Percentiles rank a stretch among this genome's conserved stretches.
phyloP scores from a whole-genome alignment of 2,329 filamentous ascomycete genomes.

The Fusarium zealandicum region DNA sequence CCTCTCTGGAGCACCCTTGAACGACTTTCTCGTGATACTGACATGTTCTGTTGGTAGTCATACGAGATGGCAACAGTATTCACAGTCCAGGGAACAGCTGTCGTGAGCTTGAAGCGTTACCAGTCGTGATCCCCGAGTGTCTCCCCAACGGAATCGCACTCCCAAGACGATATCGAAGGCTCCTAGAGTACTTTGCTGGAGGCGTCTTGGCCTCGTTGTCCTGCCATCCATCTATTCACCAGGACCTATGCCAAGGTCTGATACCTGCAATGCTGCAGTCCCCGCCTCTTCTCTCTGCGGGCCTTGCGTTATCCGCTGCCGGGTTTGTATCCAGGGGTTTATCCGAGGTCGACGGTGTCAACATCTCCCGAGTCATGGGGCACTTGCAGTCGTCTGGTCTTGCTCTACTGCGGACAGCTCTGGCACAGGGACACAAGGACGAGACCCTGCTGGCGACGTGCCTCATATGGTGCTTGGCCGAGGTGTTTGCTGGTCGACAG shows the following conservation, averaged over 20 bases:
- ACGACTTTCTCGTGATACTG: no score
- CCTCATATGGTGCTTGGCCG: slow-evolving; percentile 42
- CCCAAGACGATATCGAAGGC: slow-evolving; percentile 31
- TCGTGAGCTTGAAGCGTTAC: no score
- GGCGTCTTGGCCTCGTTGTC: slow-evolving; percentile 40
- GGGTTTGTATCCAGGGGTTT: slow-evolving; percentile 38
- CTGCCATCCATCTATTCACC: slow-evolving; percentile 38
- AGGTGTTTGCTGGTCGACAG: slow-evolving; percentile 37
- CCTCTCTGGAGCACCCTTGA: no score
- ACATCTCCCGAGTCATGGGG: slow-evolving; percentile 26
- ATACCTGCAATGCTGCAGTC: slow-evolving; percentile 39
- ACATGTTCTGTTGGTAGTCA: no score
- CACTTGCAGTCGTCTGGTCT: slow-evolving; percentile 40
- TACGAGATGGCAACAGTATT: no score
- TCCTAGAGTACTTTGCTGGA: slow-evolving; percentile 39
- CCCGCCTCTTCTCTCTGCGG: slow-evolving; percentile 40
- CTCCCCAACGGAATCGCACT: slow-evolving; percentile 37
- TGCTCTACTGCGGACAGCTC: slow-evolving; percentile 32
- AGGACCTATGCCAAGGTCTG: slow-evolving; percentile 37
- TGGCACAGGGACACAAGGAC: slow-evolving; percentile 32
- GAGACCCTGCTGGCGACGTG: slow-evolving; percentile 40
- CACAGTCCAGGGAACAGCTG: no score
- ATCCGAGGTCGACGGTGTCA: slow-evolving; percentile 33
- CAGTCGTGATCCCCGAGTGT: slow-evolving; percentile 29
- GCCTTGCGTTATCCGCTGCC: slow-evolving; percentile 39